These are phyloP conservation scores for Chlorella sp. DNA, from an alignment of 139 green algal species.

Conservation along the genomic window DNA sequence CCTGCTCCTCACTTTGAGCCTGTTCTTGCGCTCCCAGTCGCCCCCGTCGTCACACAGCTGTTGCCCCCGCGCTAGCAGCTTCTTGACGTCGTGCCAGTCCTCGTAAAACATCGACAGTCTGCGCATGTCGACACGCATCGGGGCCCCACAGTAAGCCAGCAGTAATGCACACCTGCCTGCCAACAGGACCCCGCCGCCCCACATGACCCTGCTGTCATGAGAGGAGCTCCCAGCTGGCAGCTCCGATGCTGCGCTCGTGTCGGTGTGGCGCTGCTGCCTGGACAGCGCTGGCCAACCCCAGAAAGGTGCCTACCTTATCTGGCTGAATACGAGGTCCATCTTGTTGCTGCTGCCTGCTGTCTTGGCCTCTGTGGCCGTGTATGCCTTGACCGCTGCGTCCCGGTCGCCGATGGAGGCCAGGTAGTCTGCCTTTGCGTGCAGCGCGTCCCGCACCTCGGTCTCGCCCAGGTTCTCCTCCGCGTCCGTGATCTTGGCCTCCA, in stretches of 20 bases:
- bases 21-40: slow-evolving; percentile 99
- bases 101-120: slow-evolving; percentile 75
- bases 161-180: not conserved
- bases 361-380: slow-evolving; percentile 66
- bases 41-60: slow-evolving; percentile 80
- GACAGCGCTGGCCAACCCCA: no score
- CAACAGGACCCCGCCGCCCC: not conserved
- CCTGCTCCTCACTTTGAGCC: slow-evolving; percentile 72
- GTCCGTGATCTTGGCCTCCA: slow-evolving; percentile 74
- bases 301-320: slow-evolving; percentile 59
- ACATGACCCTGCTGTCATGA: not conserved
- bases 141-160: not conserved
- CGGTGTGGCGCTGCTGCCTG: no score
- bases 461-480: slow-evolving; percentile 90
- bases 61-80: slow-evolving; percentile 52
- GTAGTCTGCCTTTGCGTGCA: slow-evolving; percentile 84
- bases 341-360: slow-evolving; percentile 88
- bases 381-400: slow-evolving; percentile 66
- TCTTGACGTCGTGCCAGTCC: slow-evolving; percentile 72
- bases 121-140: slow-evolving; percentile 5
- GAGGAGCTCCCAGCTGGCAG: no score
- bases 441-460: slow-evolving; percentile 88
- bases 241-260: no score
- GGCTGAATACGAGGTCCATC: slow-evolving; percentile 90
- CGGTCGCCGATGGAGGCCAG: slow-evolving; percentile 70